Evolutionary conservation across 352 stramenopile genomes (phyloP).

Genomic region (Elongisporangium anandrum): DNA sequence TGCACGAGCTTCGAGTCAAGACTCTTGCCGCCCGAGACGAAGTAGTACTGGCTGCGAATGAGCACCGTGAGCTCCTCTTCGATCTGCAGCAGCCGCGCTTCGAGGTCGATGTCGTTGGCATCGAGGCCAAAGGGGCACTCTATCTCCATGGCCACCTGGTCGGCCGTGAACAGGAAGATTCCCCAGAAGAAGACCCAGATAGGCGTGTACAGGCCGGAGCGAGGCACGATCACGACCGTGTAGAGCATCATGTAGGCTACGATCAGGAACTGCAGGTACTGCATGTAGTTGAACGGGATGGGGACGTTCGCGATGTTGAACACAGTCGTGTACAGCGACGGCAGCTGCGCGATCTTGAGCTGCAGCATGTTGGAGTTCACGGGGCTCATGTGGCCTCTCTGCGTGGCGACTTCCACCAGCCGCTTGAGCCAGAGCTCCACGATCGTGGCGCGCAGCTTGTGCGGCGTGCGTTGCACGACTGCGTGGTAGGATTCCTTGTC

Average conservation of each 20-base stretch:
- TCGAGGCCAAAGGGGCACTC: constrained; percentile 79
- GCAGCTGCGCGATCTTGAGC: constrained; percentile 59
- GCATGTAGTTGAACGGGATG: constrained; percentile 87
- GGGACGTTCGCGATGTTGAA: constrained; percentile 85
- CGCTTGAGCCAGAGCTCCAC: constrained; percentile 79
- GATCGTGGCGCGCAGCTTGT: constrained; percentile 72
- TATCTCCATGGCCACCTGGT: constrained; percentile 82
- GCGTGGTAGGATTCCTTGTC: constrained; percentile 54
- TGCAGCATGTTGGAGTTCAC: constrained; percentile 59
- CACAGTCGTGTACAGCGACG: constrained; percentile 71
- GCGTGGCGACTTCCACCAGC: constrained; percentile 58
- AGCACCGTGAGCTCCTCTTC: constrained; percentile 80
- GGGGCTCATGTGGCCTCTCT: constrained; percentile 49
- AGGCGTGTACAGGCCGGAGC: constrained; percentile 65
- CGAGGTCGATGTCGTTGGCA: constrained; percentile 79
- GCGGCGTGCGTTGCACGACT: constrained; percentile 51
- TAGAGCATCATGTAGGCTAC: constrained; percentile 77
- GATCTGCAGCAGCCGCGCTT: constrained; percentile 66
- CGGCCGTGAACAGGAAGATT: constrained; percentile 76
- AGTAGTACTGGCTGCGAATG: constrained; percentile 80
- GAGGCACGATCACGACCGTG: constrained; percentile 79
- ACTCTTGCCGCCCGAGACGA: constrained; percentile 53
- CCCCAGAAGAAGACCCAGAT: constrained; percentile 81
- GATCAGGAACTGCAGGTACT: constrained; percentile 72
- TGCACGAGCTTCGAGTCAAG: constrained; percentile 3